These are phyloP conservation scores for Pestalotiopsis sp. DNA, from an alignment of 2,329 filamentous ascomycete species.

Conservation along the genomic window DNA sequence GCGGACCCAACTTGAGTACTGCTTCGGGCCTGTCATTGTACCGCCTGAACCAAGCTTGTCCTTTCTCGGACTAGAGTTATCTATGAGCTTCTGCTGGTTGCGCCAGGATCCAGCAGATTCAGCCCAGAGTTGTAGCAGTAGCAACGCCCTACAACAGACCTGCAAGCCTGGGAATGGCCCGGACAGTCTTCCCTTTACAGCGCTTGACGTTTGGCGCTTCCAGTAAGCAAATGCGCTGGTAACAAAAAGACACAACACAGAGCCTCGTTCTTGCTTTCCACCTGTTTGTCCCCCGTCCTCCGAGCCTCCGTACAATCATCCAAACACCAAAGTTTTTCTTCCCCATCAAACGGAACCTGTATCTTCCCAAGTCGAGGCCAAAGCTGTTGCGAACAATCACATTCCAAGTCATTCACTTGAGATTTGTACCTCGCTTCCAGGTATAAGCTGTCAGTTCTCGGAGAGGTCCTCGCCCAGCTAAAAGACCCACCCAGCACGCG, in stretches of 20 bases:
- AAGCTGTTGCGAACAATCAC: background rate
- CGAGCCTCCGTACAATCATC: background rate
- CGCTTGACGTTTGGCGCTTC: background rate
- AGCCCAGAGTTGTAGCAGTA: background rate
- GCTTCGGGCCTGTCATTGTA: background rate
- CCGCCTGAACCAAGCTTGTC: background rate
- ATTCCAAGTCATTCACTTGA: background rate
- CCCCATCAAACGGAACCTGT: background rate
- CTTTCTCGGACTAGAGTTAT: background rate
- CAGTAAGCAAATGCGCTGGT: background rate
- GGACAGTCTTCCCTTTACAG: background rate
- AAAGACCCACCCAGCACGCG: background rate
- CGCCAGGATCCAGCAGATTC: background rate
- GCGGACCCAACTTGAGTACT: background rate
- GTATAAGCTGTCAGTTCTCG: background rate
- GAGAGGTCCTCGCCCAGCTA: background rate
- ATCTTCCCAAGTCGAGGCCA: background rate
- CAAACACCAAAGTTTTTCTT: background rate
- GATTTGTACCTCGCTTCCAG: no score
- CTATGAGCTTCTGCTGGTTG: slow-evolving; percentile 4
- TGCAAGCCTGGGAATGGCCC: background rate
- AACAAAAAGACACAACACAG: background rate
- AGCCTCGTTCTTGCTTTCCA: background rate
- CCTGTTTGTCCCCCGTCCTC: background rate
- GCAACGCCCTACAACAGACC: background rate